A percentile compares a stretch with the other conserved stretches of the same genome.
These are phyloP conservation scores for Buxus sempervirens DNA, from an alignment of 164 flowering plant genomes.

Conservation along the genomic window DNA sequence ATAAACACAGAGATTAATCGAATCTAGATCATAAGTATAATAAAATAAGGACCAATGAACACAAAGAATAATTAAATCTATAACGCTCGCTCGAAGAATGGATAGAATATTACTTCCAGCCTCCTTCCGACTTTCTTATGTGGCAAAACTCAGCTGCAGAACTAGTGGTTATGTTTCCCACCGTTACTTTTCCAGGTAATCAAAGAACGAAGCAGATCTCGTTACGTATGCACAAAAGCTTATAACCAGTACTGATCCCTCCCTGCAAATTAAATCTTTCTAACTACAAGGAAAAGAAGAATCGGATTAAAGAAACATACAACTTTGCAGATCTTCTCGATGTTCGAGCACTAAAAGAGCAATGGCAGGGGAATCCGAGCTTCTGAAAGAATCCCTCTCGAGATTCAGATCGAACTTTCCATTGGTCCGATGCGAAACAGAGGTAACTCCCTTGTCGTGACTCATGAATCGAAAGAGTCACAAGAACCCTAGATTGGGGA, in stretches of 20 bases:
- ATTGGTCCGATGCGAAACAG: not conserved
- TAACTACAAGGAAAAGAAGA: not conserved
- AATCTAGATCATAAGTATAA: not conserved
- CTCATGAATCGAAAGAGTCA: not conserved
- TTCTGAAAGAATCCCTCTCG: not conserved
- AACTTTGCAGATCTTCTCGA: not conserved
- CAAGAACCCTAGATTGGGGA: slow-evolving; percentile 12
- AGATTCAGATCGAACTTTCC: slow-evolving; percentile 16
- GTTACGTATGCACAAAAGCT: not conserved
- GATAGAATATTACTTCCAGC: not conserved
- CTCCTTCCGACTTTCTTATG: slow-evolving; percentile 2
- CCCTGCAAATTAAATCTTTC: not conserved
- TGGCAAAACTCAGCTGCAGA: slow-evolving; percentile 3
- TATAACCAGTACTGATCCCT: slow-evolving; percentile 7
- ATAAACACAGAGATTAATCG: not conserved
- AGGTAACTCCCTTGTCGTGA: not conserved
- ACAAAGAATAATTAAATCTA: not conserved
- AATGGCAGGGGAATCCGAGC: slow-evolving; percentile 1
- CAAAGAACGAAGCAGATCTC: not conserved
- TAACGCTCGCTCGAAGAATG: not conserved
- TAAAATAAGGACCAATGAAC: not conserved
- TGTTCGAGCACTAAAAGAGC: not conserved
- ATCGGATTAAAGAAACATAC: slow-evolving; percentile 11
- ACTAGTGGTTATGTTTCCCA: not conserved
- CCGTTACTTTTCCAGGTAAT: not conserved